These are phyloP conservation scores for Arabis hirsuta DNA, from an alignment of 345 rosid genomes.

Conservation along the genomic window DNA sequence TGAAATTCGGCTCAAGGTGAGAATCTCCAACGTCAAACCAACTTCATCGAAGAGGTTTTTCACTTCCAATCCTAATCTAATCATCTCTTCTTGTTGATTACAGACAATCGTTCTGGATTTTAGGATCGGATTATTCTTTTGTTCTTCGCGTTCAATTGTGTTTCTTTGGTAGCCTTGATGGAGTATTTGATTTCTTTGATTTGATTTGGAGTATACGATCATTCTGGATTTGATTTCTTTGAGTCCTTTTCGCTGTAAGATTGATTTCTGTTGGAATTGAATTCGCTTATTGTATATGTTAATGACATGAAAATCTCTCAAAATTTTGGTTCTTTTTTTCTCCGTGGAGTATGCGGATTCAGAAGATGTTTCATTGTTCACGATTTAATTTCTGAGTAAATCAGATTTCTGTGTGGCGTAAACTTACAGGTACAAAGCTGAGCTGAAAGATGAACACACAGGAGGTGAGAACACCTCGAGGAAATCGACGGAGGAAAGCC, in stretches of 20 bases:
- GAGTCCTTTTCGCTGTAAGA: background rate
- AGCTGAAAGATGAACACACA: conserved; percentile 35
- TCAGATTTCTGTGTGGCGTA: background rate
- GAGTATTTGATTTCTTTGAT: background rate
- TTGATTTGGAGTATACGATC: too few species aligned
- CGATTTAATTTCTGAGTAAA: background rate
- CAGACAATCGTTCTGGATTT: background rate
- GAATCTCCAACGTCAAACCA: conserved; percentile 2
- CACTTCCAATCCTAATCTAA: background rate
- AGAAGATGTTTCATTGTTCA: background rate
- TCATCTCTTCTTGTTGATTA: background rate
- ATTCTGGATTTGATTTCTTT: background rate
- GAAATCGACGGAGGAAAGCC: conserved; percentile 37
- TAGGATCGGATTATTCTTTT: conserved; percentile 5
- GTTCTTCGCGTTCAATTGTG: background rate
- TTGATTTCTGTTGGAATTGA: conserved; percentile 10
- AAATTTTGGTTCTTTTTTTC: background rate
- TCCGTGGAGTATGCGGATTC: background rate
- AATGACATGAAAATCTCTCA: background rate
- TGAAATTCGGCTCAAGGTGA: conserved; percentile 34
- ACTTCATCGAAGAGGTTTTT: conserved; percentile 27
- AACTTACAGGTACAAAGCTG: conserved; percentile 19
- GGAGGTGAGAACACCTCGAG: conserved; percentile 28
- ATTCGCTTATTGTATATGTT: background rate
- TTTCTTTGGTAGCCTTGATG: background rate